Percentiles rank a stretch among this genome's conserved stretches.
phyloP scores from a whole-genome alignment of 2,329 filamentous ascomycete genomes.

The Aspergillus flavus region DNA sequence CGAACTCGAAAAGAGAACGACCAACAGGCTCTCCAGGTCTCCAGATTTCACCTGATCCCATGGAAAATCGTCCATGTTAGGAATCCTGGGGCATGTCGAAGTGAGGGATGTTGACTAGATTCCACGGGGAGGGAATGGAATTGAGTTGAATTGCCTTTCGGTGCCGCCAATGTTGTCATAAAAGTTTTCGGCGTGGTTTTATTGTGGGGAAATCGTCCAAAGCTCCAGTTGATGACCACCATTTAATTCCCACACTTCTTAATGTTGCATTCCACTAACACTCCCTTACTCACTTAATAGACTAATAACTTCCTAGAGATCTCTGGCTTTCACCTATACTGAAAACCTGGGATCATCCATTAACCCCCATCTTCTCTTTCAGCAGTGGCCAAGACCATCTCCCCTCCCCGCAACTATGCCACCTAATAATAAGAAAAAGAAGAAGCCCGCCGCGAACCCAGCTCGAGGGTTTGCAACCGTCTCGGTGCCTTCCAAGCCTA shows the following conservation, averaged over 20 bases:
- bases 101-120: constrained; percentile 1
- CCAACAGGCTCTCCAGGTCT: constrained; percentile 42
- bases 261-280: background rate
- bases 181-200: constrained; percentile 37
- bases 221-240: background rate
- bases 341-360: background rate
- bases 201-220: constrained; percentile 24
- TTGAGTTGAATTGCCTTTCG: constrained; percentile 27
- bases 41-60: constrained; percentile 49
- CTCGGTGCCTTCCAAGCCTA: constrained; percentile 82
- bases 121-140: constrained; percentile 10
- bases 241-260: background rate
- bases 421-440: constrained; percentile 79
- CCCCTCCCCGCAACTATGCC: constrained; percentile 58
- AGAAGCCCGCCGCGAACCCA: constrained; percentile 84
- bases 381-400: background rate
- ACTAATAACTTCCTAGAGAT: background rate
- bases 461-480: constrained; percentile 92
- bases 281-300: background rate
- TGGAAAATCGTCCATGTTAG: constrained; percentile 47
- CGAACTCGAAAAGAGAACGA: constrained; percentile 46
- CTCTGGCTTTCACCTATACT: background rate
- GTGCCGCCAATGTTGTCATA: constrained; percentile 41
- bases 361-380: background rate
- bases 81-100: constrained; percentile 34